Percentiles rank a stretch among this genome's conserved stretches.
Evolutionary conservation across 1,284 basidiomycete species (phyloP).

Genomic region (Mrakiaceae sp.): DNA sequence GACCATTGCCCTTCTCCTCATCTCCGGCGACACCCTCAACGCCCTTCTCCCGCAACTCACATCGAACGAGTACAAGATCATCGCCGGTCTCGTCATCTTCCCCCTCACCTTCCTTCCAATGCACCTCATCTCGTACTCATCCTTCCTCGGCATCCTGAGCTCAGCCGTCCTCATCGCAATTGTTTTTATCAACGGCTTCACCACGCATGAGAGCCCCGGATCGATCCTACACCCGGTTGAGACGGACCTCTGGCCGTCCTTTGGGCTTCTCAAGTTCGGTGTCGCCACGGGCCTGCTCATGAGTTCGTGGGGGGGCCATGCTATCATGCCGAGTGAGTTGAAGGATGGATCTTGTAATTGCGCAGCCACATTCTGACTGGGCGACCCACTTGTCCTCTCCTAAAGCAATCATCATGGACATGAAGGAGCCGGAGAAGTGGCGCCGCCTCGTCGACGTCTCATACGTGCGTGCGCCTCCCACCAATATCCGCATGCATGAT

Average conservation of each 20-base stretch:
- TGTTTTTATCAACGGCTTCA: conserved; percentile 62
- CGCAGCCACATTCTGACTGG: background rate
- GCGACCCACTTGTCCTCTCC: conserved; percentile 43
- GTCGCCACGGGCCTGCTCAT: conserved; percentile 79
- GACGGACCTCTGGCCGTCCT: conserved; percentile 52
- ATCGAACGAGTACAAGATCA: conserved; percentile 59
- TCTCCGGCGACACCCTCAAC: conserved; percentile 72
- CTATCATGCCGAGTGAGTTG: conserved; percentile 28
- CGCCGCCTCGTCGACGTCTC: conserved; percentile 26
- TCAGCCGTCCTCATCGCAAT: conserved; percentile 65
- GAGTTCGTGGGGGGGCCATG: conserved; percentile 49
- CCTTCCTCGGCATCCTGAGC: conserved; percentile 66
- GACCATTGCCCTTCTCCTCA: conserved; percentile 41
- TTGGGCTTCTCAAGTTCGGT: conserved; percentile 51
- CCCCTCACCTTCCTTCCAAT: conserved; percentile 76
- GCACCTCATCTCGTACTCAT: conserved; percentile 73
- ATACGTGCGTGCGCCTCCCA: conserved; percentile 3
- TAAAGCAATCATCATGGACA: conserved; percentile 58
- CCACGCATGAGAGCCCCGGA: conserved; percentile 51
- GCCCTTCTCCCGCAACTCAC: conserved; percentile 56
- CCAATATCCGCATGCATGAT: too few species aligned
- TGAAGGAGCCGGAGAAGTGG: conserved; percentile 73
- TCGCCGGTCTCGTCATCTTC: conserved; percentile 56
- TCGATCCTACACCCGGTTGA: conserved; percentile 64
- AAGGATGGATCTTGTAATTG: background rate